Conservation (phyloP, 2,329 filamentous ascomycete species). For the Pseudopithomyces chartarum region DNA sequence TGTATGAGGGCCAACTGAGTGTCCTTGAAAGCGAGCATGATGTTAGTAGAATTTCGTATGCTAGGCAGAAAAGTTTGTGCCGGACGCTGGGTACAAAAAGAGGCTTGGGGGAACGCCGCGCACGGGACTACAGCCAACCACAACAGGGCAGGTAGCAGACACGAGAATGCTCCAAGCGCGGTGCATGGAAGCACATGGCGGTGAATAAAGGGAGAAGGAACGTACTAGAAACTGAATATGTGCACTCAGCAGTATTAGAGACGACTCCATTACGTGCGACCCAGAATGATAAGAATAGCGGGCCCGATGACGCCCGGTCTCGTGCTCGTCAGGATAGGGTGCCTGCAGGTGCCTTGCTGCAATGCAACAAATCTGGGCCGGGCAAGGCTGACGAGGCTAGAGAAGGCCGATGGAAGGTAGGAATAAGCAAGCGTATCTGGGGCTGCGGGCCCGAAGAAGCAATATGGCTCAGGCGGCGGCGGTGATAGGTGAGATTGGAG, state of each 20-base stretch:
- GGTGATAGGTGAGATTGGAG: slow-evolving; percentile 22
- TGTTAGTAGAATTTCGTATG: slow-evolving; percentile 32
- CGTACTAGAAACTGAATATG: slow-evolving; percentile 56
- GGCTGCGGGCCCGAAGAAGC: slow-evolving; percentile 25
- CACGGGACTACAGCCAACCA: slow-evolving; percentile 31
- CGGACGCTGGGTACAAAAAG: slow-evolving; percentile 39
- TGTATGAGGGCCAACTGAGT: slow-evolving; percentile 87
- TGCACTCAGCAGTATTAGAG: slow-evolving; percentile 53
- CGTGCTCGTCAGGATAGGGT: slow-evolving; percentile 30
- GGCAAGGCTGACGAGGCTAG: slow-evolving; percentile 33
- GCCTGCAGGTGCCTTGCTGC: slow-evolving; percentile 30
- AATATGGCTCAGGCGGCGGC: slow-evolving; percentile 24
- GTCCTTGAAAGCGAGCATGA: slow-evolving; percentile 64
- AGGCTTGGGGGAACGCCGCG: slow-evolving; percentile 33
- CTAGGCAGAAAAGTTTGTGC: slow-evolving; percentile 27
- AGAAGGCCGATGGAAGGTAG: slow-evolving; percentile 23
- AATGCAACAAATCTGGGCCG: slow-evolving; percentile 25
- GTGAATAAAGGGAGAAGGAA: slow-evolving; percentile 29
- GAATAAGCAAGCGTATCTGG: slow-evolving; percentile 37
- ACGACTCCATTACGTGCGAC: slow-evolving; percentile 49
- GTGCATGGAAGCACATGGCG: slow-evolving; percentile 29
- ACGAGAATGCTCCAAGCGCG: slow-evolving; percentile 18
- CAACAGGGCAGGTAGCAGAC: slow-evolving; percentile 26
- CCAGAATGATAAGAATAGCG: slow-evolving; percentile 38
- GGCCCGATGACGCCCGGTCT: slow-evolving; percentile 30